Evolutionary conservation across 331 rosid genomes (phyloP), one percentile per base, ranked within the genome.

Genomic region (Malus hybrid): DNA sequence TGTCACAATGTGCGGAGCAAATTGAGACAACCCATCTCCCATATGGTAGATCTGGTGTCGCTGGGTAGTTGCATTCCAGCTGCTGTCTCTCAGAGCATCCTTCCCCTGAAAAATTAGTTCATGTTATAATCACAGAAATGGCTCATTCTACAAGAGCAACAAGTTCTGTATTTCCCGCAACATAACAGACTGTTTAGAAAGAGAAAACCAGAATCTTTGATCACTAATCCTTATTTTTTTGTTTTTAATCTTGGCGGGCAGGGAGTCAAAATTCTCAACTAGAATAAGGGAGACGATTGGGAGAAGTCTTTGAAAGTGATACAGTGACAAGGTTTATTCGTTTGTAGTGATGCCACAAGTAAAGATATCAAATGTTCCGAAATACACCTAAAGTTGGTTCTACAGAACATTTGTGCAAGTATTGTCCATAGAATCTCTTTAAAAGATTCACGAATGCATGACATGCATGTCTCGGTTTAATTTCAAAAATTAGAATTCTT

Each of bases 21-120:
- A 89, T 93, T 32, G 97, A 93, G 80, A 91, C 97, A 65, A 84
- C 90, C 97, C 96, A 87, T 79, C 76, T 83, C 76, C 97, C 96
- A 68, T 83, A 88, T 62, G 96, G 93, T 65, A 7, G 28, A 34
- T 85, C 86, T 63, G 86, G 81, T 54, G 90, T 67, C 71, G 82
- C 84, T 46, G 80, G 85, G 72, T 50, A 78, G 87, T 89, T 93
- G 88, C 98, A 93, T 56, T 85, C 81, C 48, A 89, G 77, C 72
- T 87, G 78, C 77, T 84, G 71, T 63, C 73, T 84, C 76, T 89
- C 89, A 18, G 89, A 73, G 85, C 97, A 93, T 57, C 79, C 97
- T 78, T 90, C 90, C 16, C 98, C 98, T 93, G 86, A 65, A 67
- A 57, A 72, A 75, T 18, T 74, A 81, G 68, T 66, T 80, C 44